A percentile compares a stretch with the other conserved stretches of the same genome.
These are phyloP conservation scores for Tulasnella sp. DNA, from an alignment of 768 basidiomycete genomes.

Conservation along the genomic window DNA sequence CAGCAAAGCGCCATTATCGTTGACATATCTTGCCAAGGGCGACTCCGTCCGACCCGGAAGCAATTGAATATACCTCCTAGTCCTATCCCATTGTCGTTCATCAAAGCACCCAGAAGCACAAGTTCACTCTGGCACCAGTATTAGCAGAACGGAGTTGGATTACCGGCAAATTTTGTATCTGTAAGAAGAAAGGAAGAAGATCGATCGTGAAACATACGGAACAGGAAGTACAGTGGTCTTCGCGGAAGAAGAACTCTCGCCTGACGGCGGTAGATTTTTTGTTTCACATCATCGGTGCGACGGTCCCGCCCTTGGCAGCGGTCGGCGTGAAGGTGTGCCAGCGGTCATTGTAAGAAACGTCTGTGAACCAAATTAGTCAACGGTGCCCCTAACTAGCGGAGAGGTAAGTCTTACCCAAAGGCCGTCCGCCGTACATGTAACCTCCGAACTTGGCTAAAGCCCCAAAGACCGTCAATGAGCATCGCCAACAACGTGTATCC, in stretches of 20 bases:
- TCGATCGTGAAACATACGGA: not conserved
- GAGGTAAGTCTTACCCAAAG: constrained; percentile 44
- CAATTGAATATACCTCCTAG: too few species aligned
- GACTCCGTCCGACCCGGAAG: too few species aligned
- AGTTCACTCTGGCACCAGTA: not conserved
- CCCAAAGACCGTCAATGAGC: not conserved
- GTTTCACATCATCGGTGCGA: constrained; percentile 7
- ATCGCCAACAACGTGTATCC: not conserved
- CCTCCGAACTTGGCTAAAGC: constrained; percentile 80
- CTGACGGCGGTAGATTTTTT: not conserved
- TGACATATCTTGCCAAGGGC: too few species aligned
- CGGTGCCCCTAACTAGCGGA: not conserved
- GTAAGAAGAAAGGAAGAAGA: not conserved
- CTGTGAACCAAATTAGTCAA: constrained; percentile 27
- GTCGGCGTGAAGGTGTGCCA: constrained; percentile 89
- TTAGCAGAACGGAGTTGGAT: not conserved
- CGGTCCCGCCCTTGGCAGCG: constrained; percentile 59
- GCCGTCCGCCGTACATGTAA: constrained; percentile 90
- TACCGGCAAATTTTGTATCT: not conserved
- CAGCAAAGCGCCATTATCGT: too few species aligned
- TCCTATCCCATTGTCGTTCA: too few species aligned
- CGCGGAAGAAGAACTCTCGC: not conserved
- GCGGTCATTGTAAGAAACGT: constrained; percentile 90
- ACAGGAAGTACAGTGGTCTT: not conserved
- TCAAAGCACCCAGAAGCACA: too few species aligned